Percentiles rank a stretch among this genome's conserved stretches.
phyloP scores from a whole-genome alignment of 2,329 filamentous ascomycete genomes.

The Neofusicoccum umdonicola region DNA sequence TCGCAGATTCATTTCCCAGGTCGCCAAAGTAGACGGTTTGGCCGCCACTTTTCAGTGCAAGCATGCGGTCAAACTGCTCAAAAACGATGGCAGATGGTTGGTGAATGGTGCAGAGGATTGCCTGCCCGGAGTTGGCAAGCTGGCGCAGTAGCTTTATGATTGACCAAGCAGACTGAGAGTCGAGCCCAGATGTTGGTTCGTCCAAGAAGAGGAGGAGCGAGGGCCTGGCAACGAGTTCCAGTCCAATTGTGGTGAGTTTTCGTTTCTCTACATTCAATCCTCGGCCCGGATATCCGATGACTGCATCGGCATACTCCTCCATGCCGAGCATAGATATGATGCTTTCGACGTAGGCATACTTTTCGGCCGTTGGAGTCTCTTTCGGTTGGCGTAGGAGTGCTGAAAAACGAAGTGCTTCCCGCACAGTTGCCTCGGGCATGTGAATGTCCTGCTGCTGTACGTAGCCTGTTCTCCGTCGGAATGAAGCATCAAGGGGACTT shows the following conservation, averaged over 20 bases:
- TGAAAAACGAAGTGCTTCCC: constrained; percentile 36
- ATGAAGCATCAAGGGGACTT: constrained; percentile 32
- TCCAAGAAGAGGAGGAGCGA: constrained; percentile 62
- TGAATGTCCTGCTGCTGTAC: constrained; percentile 56
- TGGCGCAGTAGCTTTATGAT: constrained; percentile 63
- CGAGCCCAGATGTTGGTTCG: constrained; percentile 45
- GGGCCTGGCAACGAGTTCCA: constrained; percentile 69
- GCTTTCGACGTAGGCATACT: constrained; percentile 61
- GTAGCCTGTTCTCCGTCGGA: constrained; percentile 39
- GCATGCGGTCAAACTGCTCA: constrained; percentile 44
- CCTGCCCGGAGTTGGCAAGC: constrained; percentile 57
- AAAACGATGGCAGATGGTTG: constrained; percentile 47
- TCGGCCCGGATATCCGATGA: constrained; percentile 62
- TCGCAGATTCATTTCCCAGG: constrained; percentile 41
- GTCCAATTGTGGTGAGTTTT: constrained; percentile 69
- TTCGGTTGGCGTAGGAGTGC: constrained; percentile 50
- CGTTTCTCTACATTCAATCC: constrained; percentile 67
- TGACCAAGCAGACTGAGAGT: constrained; percentile 54
- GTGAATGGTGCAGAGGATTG: constrained; percentile 49
- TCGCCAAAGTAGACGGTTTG: constrained; percentile 43
- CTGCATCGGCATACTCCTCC: constrained; percentile 64
- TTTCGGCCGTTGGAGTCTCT: constrained; percentile 54
- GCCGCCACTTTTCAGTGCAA: constrained; percentile 44
- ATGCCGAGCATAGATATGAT: constrained; percentile 67
- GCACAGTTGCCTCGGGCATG: constrained; percentile 38